Evolutionary conservation across 2,329 filamentous ascomycete genomes (phyloP).

Genomic region (Colletotrichum sp.): DNA sequence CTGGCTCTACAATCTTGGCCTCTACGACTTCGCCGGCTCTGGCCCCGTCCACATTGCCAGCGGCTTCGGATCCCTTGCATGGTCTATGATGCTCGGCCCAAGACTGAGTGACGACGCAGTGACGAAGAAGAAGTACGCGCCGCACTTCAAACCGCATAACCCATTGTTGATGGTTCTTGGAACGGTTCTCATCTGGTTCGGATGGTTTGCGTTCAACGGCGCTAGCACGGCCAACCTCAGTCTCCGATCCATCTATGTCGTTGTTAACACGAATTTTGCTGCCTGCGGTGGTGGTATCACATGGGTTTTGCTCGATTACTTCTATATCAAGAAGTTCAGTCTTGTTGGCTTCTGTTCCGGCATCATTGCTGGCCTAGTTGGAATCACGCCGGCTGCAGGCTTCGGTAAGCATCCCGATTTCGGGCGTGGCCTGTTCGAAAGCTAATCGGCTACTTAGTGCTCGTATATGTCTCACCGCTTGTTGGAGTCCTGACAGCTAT

Average conservation of each 20-base stretch:
- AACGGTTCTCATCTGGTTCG: constrained; percentile 70
- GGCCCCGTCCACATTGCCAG: constrained; percentile 70
- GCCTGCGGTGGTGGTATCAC: constrained; percentile 58
- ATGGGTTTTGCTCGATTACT: constrained; percentile 59
- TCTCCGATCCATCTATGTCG: constrained; percentile 58
- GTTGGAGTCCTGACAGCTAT: constrained; percentile 57
- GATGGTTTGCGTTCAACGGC: constrained; percentile 60
- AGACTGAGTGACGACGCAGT: constrained; percentile 52
- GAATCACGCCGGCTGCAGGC: constrained; percentile 84
- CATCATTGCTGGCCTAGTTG: constrained; percentile 84
- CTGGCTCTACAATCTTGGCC: constrained; percentile 66
- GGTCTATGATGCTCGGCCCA: constrained; percentile 67
- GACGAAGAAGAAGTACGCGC: constrained; percentile 40
- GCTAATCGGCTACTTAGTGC: constrained; percentile 30
- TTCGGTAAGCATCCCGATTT: constrained; percentile 39
- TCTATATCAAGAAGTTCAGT: constrained; percentile 52
- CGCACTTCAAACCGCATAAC: constrained; percentile 61
- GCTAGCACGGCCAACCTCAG: constrained; percentile 55
- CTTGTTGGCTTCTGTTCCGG: constrained; percentile 81
- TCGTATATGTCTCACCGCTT: constrained; percentile 54
- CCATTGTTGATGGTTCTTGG: constrained; percentile 68
- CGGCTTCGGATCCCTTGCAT: constrained; percentile 68
- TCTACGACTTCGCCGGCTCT: constrained; percentile 65
- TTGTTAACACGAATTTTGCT: constrained; percentile 64
- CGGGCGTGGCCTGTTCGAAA: neutral